phyloP scores from a whole-genome alignment of 805 yeast genomes.

The Cyberlindnera samutprakarnensis region DNA sequence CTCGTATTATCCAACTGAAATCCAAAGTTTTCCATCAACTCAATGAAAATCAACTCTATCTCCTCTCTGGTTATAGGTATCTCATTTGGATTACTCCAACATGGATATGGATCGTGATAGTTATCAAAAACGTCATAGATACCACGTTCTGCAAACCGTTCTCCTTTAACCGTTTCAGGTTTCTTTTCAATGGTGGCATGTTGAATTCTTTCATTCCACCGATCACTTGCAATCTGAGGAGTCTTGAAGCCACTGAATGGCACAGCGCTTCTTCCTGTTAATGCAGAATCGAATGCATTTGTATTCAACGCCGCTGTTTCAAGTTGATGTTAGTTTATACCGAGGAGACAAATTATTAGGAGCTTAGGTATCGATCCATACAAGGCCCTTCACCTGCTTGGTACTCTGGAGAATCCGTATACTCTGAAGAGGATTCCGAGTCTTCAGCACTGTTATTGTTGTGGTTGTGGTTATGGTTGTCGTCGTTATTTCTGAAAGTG shows the following conservation, averaged over 20 bases:
- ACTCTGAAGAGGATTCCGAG: slow-evolving; percentile 19
- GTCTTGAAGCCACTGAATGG: slow-evolving; percentile 95
- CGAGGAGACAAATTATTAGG: too few relatives aligned
- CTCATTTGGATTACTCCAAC: slow-evolving; percentile 35
- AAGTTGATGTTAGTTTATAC: too few relatives aligned
- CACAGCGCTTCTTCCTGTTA: slow-evolving; percentile 32
- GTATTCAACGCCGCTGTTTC: slow-evolving; percentile 10
- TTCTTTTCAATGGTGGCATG: slow-evolving; percentile 22
- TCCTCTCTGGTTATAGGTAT: slow-evolving; percentile 45
- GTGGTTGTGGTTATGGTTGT: too few relatives aligned
- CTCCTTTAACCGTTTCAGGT: slow-evolving; percentile 23
- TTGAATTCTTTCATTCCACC: slow-evolving; percentile 35
- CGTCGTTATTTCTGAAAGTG: too few relatives aligned
- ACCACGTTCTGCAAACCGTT: slow-evolving; percentile 31
- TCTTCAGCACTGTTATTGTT: too few relatives aligned
- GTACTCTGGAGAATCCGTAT: slow-evolving; percentile 25
- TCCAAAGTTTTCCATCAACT: slow-evolving; percentile 49
- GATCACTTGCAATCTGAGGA: slow-evolving; percentile 81
- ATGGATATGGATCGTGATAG: slow-evolving; percentile 42
- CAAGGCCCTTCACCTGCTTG: slow-evolving; percentile 17
- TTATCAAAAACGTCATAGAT: slow-evolving; percentile 36
- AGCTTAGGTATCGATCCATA: too few relatives aligned
- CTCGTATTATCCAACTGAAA: slow-evolving; percentile 60
- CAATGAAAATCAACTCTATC: slow-evolving; percentile 49
- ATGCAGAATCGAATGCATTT: slow-evolving; percentile 21